Conservation (phyloP, 2,329 filamentous ascomycete species). For the Ophiostoma ips region DNA sequence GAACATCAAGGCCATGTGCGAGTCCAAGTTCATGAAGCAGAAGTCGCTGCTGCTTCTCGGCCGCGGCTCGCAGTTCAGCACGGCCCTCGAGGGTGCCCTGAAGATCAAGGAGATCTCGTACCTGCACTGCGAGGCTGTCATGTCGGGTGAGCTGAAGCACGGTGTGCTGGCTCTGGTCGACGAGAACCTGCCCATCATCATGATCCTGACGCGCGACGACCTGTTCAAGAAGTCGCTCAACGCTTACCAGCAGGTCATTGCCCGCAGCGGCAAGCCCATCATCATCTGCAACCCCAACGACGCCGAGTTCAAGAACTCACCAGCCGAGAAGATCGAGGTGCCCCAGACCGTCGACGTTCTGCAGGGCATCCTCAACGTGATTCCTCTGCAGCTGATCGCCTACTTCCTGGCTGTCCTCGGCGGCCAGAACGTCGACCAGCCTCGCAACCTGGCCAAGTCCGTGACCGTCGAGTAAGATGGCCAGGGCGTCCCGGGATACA, state of each 20-base stretch:
- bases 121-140: constrained; percentile 97
- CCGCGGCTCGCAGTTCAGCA: constrained; percentile 92
- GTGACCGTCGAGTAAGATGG: constrained; percentile 82
- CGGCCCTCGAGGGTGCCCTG: constrained; percentile 88
- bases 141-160: constrained; percentile 99
- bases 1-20: constrained; percentile 86
- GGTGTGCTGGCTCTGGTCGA: constrained; percentile 94
- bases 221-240: constrained; percentile 99
- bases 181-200: constrained; percentile 97
- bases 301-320: constrained; percentile 72
- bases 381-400: constrained; percentile 92
- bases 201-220: constrained; percentile 93
- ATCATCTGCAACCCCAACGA: constrained; percentile 94
- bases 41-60: constrained; percentile 90
- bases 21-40: constrained; percentile 89
- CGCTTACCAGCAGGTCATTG: constrained; percentile 98
- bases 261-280: constrained; percentile 88
- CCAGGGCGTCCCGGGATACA: no score
- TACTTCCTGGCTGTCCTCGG: constrained; percentile 98
- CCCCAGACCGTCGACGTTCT: constrained; percentile 90
- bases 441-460: constrained; percentile 95
- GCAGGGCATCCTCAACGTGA: constrained; percentile 94
- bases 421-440: constrained; percentile 96
- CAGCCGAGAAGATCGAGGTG: constrained; percentile 95
- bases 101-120: constrained; percentile 99